Base-by-base conservation (phyloP, 164 flowering plant genomes). In the Tinospora cordifolia region DNA sequence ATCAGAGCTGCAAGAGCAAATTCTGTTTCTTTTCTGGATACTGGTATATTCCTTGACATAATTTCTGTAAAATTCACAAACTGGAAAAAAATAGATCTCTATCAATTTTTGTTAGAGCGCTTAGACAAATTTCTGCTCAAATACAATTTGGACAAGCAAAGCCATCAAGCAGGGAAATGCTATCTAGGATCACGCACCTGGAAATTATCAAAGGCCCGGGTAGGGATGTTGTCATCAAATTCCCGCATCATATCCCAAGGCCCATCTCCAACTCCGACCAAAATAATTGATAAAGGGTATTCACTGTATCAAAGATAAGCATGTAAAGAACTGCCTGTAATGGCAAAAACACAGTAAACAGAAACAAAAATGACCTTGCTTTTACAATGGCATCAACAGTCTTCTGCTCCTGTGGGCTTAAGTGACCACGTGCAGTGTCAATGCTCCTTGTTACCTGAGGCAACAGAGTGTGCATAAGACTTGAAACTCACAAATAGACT, bases 201-300 rank as follows among this genome's bases (percentile, higher is more conserved):
- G 78, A 92, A 89, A 81, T 92, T 92, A 77, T 92, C 98, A 67
- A 92, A 92, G 26, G 83, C 83, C 19, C 98, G 85, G 64, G 90
- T 78, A 54, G 98, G 96, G 64, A 92, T 89, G 71, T 92, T 89
- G 69, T 92, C 98, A 73, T 92, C 98, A 76, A 92, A 90, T 80
- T 89, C 87, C 66, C 72, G 80, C 98, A 92, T 92, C 88, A 85
- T 87, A 75, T 90, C 97, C 97, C 94, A 91, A 9, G 97, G 97
- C 49, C 97, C 97, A 84, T 91, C 97, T 67, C 97, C 97, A 71
- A 92, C 98, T 64, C 98, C 98, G 51, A 92, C 98, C 25, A 92
- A 74, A 44, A 92, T 74, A 71, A 92, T 90, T 9, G 98, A 90
- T 79, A 92, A 63, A 1, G 98, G 95, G 67, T 84, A 86, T 68